Percentiles rank a stretch among this genome's conserved stretches.
Conservation (phyloP, 73 alveolate species). For the Paramecium sexaurelia region DNA sequence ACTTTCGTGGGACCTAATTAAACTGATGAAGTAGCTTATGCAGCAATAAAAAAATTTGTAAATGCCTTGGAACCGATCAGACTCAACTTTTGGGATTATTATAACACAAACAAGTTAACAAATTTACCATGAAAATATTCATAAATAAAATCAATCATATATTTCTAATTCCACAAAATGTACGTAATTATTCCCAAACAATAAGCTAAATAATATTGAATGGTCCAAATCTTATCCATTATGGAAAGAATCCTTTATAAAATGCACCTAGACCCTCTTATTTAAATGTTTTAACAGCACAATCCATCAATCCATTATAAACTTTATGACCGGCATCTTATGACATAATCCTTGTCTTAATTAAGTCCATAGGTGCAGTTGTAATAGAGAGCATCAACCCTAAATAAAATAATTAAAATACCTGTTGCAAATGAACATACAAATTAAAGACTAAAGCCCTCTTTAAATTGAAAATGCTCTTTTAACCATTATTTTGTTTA, state of each 20-base stretch:
- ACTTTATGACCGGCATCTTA: slow-evolving; percentile 71
- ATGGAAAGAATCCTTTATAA: slow-evolving; percentile 86
- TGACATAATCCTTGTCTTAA: slow-evolving; percentile 82
- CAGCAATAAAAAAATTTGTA: neutral
- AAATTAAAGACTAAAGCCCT: slow-evolving; percentile 73
- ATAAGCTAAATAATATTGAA: slow-evolving; percentile 55
- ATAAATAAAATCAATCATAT: slow-evolving; percentile 28
- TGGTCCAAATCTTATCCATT: slow-evolving; percentile 91
- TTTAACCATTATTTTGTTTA: slow-evolving; percentile 78
- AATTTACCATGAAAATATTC: slow-evolving; percentile 29
- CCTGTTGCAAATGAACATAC: slow-evolving; percentile 75
- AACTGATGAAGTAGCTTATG: slow-evolving; percentile 28
- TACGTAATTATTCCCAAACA: slow-evolving; percentile 66
- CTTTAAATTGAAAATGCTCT: slow-evolving; percentile 66
- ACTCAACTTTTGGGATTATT: slow-evolving; percentile 50
- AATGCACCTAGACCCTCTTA: slow-evolving; percentile 80
- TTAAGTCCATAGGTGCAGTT: slow-evolving; percentile 84
- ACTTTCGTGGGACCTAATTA: slow-evolving; percentile 21
- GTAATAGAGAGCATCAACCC: slow-evolving; percentile 81
- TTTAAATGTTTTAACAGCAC: slow-evolving; percentile 69
- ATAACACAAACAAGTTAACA: slow-evolving; percentile 28
- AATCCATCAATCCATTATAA: slow-evolving; percentile 73
- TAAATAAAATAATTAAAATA: neutral
- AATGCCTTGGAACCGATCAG: slow-evolving; percentile 27
- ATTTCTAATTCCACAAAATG: slow-evolving; percentile 62